These are phyloP conservation scores for Solanum megistacrolobum DNA, from an alignment of 257 asterid species.

Conservation along the genomic window DNA sequence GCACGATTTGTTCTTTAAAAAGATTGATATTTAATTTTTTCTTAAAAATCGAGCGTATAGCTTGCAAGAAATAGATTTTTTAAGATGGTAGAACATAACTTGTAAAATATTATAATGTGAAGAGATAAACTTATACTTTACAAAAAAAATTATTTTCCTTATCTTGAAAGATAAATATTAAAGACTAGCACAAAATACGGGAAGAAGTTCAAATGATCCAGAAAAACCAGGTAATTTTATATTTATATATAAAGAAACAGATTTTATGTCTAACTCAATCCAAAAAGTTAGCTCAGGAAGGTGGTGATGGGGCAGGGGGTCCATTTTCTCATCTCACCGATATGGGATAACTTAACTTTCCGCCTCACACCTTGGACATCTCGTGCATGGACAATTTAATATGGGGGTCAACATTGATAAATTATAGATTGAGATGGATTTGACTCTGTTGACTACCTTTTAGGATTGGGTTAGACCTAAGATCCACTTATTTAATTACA, in stretches of 20 bases:
- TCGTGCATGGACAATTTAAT: background rate
- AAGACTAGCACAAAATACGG: background rate
- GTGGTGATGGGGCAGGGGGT: background rate
- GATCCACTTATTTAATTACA: too few relatives aligned
- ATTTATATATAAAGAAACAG: background rate
- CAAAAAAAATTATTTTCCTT: too few relatives aligned
- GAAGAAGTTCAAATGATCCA: background rate
- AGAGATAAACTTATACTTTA: background rate
- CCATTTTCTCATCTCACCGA: background rate
- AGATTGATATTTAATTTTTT: background rate
- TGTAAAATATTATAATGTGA: background rate
- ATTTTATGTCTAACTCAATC: too few relatives aligned
- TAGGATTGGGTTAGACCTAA: background rate
- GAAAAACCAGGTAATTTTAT: too few relatives aligned
- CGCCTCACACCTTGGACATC: background rate
- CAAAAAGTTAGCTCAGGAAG: too few relatives aligned
- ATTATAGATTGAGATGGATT: background rate
- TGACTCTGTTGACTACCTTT: background rate
- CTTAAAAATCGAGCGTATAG: fast-evolving
- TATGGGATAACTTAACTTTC: background rate
- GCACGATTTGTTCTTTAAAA: background rate
- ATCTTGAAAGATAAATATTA: too few relatives aligned
- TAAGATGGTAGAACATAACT: background rate
- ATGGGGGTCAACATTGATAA: background rate
- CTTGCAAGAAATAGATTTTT: background rate